A percentile compares a stretch with the other conserved stretches of the same genome.
Conservation (phyloP, 495 filamentous ascomycete genomes). For the Neurospora sp. region DNA sequence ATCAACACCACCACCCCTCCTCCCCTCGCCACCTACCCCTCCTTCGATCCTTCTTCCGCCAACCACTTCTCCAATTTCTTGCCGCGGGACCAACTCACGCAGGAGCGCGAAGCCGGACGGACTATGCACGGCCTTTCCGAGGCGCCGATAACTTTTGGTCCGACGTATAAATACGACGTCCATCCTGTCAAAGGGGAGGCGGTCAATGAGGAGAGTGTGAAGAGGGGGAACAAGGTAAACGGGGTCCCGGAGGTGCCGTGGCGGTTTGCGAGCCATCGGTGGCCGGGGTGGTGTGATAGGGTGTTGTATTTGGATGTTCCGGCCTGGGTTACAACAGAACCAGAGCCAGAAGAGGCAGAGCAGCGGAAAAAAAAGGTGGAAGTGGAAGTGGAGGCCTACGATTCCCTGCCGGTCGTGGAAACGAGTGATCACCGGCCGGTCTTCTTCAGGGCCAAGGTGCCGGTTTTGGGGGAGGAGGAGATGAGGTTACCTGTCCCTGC, state of each 20-base stretch:
- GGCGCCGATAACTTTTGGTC: constrained; percentile 66
- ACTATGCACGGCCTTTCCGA: constrained; percentile 71
- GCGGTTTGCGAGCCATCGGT: constrained; percentile 69
- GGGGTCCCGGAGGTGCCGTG: constrained; percentile 41
- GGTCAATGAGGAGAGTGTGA: constrained; percentile 11
- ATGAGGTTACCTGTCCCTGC: constrained; percentile 11
- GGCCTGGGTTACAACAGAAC: constrained; percentile 27
- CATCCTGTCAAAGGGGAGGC: constrained; percentile 12
- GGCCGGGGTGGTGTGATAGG: constrained; percentile 91
- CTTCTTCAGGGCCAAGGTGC: constrained; percentile 52
- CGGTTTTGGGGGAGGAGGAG: constrained; percentile 29
- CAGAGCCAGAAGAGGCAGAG: not conserved
- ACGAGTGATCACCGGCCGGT: constrained; percentile 84
- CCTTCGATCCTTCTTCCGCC: constrained; percentile 45
- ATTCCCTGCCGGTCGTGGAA: constrained; percentile 59
- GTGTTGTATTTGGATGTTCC: constrained; percentile 68
- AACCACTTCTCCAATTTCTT: constrained; percentile 46
- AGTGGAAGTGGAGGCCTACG: constrained; percentile 51
- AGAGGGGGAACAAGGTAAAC: not conserved
- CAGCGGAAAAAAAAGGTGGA: constrained; percentile 9
- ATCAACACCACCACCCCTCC: constrained; percentile 52
- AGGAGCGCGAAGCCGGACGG: constrained; percentile 51
- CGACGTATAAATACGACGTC: constrained; percentile 72
- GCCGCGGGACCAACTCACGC: constrained; percentile 62
- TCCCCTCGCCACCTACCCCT: constrained; percentile 42